Percentiles rank a stretch among this genome's conserved stretches.
phyloP scores from a whole-genome alignment of 176 grass and related monocot genomes.

The Aegilops bicornis region DNA sequence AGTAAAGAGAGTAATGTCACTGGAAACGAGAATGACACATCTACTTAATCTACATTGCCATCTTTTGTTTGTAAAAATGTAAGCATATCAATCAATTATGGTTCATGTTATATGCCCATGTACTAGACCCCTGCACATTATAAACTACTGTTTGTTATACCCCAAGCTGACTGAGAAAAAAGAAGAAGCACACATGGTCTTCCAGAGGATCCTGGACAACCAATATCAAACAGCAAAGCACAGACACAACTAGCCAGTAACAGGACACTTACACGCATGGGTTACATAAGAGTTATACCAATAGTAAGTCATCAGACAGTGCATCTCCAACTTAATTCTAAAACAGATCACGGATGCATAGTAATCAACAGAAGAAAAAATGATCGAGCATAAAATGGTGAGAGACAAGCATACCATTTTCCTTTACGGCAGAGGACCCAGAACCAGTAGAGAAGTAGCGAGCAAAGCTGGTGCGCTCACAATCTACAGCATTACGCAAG shows the following conservation, averaged over 20 bases:
- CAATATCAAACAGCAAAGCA: neutral
- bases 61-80: neutral
- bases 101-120: neutral
- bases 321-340: neutral
- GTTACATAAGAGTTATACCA: neutral
- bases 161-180: neutral
- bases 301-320: neutral
- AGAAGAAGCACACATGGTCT: neutral
- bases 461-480: constrained; percentile 40
- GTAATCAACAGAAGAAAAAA: neutral
- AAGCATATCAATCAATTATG: neutral
- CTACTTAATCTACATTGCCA: neutral
- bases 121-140: neutral
- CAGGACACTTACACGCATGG: neutral
- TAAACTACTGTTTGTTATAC: neutral
- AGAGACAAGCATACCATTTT: constrained; percentile 37
- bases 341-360: neutral
- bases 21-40: neutral
- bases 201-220: neutral
- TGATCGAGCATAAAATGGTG: neutral
- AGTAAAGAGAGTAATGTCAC: neutral
- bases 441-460: constrained; percentile 62
- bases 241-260: neutral
- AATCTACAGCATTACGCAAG: constrained; percentile 49
- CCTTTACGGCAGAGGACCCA: constrained; percentile 21